A percentile compares a stretch with the other conserved stretches of the same genome.
phyloP scores from a whole-genome alignment of 805 yeast species.

The Debaryomyces maramus region DNA sequence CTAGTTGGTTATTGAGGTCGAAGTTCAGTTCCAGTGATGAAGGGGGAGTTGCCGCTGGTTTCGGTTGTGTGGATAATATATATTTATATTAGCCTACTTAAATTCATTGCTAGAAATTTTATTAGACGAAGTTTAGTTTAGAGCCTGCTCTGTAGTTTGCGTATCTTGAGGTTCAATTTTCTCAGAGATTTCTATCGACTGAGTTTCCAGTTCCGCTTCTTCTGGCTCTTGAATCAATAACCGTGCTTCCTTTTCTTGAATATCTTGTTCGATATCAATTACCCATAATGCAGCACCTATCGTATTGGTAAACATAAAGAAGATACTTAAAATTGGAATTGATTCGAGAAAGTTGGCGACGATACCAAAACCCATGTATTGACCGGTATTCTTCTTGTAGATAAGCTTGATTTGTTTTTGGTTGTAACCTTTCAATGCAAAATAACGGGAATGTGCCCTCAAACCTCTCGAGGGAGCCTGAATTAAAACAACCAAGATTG shows the following conservation, averaged over 20 bases:
- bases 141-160: neutral
- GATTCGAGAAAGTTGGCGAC: constrained; percentile 51
- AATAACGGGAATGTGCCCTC: constrained; percentile 55
- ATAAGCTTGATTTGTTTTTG: constrained; percentile 39
- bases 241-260: constrained; percentile 8
- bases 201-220: neutral
- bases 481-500: constrained; percentile 48
- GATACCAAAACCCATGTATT: constrained; percentile 54
- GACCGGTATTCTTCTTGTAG: constrained; percentile 37
- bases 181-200: neutral
- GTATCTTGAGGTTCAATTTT: neutral
- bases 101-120: neutral
- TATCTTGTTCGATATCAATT: constrained; percentile 28
- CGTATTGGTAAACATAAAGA: constrained; percentile 58
- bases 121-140: neutral
- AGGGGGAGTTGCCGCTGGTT: constrained; percentile 99
- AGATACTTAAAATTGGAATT: constrained; percentile 52
- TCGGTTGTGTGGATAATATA: constrained; percentile 91
- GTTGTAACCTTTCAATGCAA: constrained; percentile 52
- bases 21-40: constrained; percentile 86
- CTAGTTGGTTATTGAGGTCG: constrained; percentile 87
- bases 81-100: constrained; percentile 40
- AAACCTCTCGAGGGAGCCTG: constrained; percentile 58
- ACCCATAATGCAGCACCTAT: constrained; percentile 71
- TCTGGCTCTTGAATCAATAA: neutral